Base-by-base conservation (phyloP, 108 stramenopile genomes). In the Mayamaea pseudoterrestris region DNA sequence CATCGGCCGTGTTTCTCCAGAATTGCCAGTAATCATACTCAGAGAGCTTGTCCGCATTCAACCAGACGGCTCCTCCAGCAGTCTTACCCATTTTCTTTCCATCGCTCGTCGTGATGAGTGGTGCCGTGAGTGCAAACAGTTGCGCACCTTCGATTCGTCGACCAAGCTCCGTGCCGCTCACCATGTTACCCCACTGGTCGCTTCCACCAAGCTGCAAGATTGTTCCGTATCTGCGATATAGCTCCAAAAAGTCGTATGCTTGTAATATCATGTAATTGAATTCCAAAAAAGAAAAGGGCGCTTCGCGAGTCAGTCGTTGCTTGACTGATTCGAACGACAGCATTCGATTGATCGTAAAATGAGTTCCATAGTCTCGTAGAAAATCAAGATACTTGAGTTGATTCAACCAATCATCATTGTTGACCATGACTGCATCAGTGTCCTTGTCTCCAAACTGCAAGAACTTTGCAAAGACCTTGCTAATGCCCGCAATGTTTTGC, bases 141-240 rank as follows among this genome's bases (percentile, higher is more conserved):
- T 87, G 83, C 7, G 63, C 83, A 23, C 70, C 65, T 41, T 87
- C 93, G 21, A 89, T 73, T 16, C 86, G 55, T 17, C 96, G 69
- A 18, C 84, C 91, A 13, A 99, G 68, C 54, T 99, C 98, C 5
- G 92, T 79, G 11, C 98, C 98, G 27, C 66, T 58, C 24, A 93
- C 70, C 71, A 99, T 99, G 57, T 99, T 99, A 1, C 98, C 98
- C 98, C 98, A 99, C 61, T 99, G 98, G 70, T 99, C 98, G 24
- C 78, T 81, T 27, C 98, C 98, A 9, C 98, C 98, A 35, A 99
- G 57, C 59, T 99, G 98, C 54, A 99, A 56, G 14, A 54, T 47
- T 4, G 81, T 81, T 42, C 65, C 66, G 49, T 92, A 57, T 23
- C 87, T 55, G 45, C 93, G 69, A 64, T 80, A 67, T 25, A 99